Conservation (phyloP, 1,284 basidiomycete genomes). For the Laetiporus sulphureus region DNA sequence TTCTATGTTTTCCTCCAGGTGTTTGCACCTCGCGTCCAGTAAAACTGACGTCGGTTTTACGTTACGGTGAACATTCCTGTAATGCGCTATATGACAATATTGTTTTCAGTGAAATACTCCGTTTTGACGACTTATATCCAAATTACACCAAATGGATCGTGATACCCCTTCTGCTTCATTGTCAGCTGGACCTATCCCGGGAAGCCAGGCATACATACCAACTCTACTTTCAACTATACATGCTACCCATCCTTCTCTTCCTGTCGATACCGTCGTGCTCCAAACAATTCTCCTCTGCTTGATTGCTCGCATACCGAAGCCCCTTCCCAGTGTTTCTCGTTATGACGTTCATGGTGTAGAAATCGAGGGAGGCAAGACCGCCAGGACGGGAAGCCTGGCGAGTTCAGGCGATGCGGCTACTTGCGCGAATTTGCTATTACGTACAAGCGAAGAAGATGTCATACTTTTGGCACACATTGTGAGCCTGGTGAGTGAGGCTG, state of each 20-base stretch:
- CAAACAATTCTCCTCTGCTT: slow-evolving; percentile 63
- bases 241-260: slow-evolving; percentile 35
- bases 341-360: not conserved
- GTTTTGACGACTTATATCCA: no score
- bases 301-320: slow-evolving; percentile 34
- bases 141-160: no score
- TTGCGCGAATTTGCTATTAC: slow-evolving; percentile 53
- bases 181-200: slow-evolving; percentile 22
- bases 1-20: no score
- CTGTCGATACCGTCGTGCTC: slow-evolving; percentile 55
- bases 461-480: slow-evolving; percentile 46
- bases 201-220: slow-evolving; percentile 47
- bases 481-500: slow-evolving; percentile 43
- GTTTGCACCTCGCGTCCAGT: no score
- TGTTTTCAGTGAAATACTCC: no score
- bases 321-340: not conserved
- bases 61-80: no score
- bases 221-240: slow-evolving; percentile 41
- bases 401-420: not conserved
- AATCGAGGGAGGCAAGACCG: not conserved
- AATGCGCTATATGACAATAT: no score
- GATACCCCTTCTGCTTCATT: no score
- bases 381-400: no score
- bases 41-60: no score
- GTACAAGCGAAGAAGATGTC: slow-evolving; percentile 56